Base-by-base conservation (phyloP, 2,329 filamentous ascomycete species). In the Cryoendolithus antarcticus region DNA sequence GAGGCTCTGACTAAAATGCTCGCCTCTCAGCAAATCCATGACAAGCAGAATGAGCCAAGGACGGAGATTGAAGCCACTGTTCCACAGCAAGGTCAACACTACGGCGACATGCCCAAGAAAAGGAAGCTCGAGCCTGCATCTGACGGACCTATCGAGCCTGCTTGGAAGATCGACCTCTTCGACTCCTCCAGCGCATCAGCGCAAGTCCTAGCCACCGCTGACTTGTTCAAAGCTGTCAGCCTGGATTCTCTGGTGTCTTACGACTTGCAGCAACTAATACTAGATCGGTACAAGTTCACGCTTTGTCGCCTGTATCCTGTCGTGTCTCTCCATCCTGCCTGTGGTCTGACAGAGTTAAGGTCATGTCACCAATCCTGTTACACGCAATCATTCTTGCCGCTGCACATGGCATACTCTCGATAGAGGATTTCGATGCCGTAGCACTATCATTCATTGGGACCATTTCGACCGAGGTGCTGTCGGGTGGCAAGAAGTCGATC, bases 401-500 rank as follows among this genome's bases (percentile, higher is more conserved):
- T 1, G 67, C 71, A 3, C 57, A 60, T 31, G 69, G 68, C 1
- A 59, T 65, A 3, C 64, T 75, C 5, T 57, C 65, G 4, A 63
- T 69, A 13, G 63, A 71, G 1, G 49, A 66, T 3, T 84, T 89
- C 55, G 67, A 72, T 8, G 62, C 66, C 13, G 62, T 93, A 11
- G 72, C 78, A 13, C 72, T 71, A 46, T 74, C 88, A 48, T 61
- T 86, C 41, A 81, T 85, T 64, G 24, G 24, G 7, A 27, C 24
- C 24, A 27, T 27, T 8, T 27, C 24, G 24, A 27, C 24, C 7
- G 73, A 77, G 46, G 64, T 75, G 6, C 70, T 89, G 38, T 82
- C 81, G 2, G 76, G 86, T 28, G 75, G 74, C 44, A 76, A 85
- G 50, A 91, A 91, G 65, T 84, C 74, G 31, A 61, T 93, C 9